These are phyloP conservation scores for Takakia lepidozioides DNA, from an alignment of 225 moss, liverwort and hornwort genomes.

Conservation along the genomic window DNA sequence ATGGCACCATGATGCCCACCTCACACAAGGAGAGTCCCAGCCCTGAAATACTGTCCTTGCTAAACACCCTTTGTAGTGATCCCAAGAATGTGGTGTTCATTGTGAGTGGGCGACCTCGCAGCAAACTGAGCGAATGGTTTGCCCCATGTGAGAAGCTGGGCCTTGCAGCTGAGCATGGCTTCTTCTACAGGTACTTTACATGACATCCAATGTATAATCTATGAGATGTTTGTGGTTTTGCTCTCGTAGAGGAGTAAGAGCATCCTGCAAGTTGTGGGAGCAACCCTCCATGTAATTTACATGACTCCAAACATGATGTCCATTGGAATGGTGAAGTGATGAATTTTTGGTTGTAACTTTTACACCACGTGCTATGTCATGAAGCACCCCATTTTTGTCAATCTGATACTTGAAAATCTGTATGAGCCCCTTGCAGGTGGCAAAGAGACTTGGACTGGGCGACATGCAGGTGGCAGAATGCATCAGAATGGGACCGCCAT, in stretches of 20 bases:
- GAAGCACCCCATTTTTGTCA: neutral
- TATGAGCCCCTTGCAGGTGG: conserved; percentile 25
- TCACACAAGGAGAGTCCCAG: conserved; percentile 29
- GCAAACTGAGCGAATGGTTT: conserved; percentile 32
- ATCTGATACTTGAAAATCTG: too few relatives aligned
- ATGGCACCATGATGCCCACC: conserved; percentile 52
- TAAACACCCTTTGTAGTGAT: conserved; percentile 45
- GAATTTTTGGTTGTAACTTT: too few relatives aligned
- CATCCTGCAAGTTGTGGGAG: too few relatives aligned
- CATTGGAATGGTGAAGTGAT: too few relatives aligned
- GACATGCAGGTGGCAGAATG: conserved; percentile 5
- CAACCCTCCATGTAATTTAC: too few relatives aligned
- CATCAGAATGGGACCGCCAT: too few relatives aligned
- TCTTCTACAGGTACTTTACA: conserved; percentile 37
- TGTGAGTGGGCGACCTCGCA: conserved; percentile 44
- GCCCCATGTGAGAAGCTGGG: conserved; percentile 40
- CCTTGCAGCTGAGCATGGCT: conserved; percentile 57
- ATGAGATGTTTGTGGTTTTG: too few relatives aligned
- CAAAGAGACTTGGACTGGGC: conserved; percentile 33
- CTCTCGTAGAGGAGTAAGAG: too few relatives aligned
- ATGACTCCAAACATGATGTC: too few relatives aligned
- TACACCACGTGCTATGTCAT: too few relatives aligned
- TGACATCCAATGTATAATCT: too few relatives aligned
- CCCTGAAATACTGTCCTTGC: conserved; percentile 36
- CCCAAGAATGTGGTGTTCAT: conserved; percentile 47